Evolutionary conservation across 2,329 filamentous ascomycete species (phyloP), one percentile per base, ranked within the genome.

Genomic region (Penicillium sp.): DNA sequence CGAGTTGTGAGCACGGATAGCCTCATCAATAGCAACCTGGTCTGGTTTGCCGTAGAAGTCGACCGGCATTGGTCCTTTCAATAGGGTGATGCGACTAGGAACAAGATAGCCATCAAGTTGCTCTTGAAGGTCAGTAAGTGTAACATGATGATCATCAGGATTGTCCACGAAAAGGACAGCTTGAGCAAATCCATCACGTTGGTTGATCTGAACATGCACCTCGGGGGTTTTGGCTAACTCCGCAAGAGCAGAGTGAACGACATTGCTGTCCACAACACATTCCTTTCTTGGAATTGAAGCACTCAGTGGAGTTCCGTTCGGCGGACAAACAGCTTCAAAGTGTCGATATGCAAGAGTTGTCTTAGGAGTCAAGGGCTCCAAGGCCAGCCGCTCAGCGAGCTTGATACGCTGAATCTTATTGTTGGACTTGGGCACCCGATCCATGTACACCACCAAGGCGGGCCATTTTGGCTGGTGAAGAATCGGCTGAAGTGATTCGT

Each of bases 401-500:
- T 74, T 78, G 59, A 83, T 81, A 2, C 82, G 76, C 18, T 83
- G 67, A n/a, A 83, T 70, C 58, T 84, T 84, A 70, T 82, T 82
- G 65, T 84, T 83, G 29, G 73, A 78, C 51, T 79, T 82, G 1
- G 82, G 79, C 0, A 82, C 66, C 33, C 76, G 76, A 24, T 82
- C 72, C 81, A 84, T 84, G 63, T 82, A 83, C 0, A 78, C 74
- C 15, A 84, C 65, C 24, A 82, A 52, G 0, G 72, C 69, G 0
- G 81, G 82, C 73, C 78, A 78, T 58, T 84, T 84, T 8, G 75
- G 77, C 52, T 80, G 76, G 45, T 81, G 79, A 10, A 84, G 68
- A 0, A 76, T 75, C 1, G 71, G 71, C 39, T 72, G 75, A 10
- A 84, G 59, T 0, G 79, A 73, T 13, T 70, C 68, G 10, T 83